These are phyloP conservation scores for Colletotrichum liaoningense DNA, from an alignment of 2,329 filamentous ascomycete species.

Conservation along the genomic window DNA sequence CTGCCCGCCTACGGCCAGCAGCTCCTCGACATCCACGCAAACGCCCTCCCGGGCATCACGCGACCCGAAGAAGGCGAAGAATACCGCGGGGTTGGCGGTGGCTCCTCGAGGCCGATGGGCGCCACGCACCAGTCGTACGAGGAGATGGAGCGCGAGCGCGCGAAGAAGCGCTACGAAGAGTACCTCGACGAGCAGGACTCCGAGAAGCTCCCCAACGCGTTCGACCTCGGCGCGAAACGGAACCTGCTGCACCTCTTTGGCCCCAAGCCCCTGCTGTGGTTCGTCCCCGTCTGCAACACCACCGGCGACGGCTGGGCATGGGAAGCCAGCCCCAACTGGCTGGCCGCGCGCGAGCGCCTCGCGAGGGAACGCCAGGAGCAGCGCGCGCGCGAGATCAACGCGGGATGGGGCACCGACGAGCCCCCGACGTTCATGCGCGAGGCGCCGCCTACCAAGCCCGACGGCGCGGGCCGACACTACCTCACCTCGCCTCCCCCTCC, in stretches of 20 bases:
- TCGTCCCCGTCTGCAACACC: conserved; percentile 84
- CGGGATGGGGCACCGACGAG: conserved; percentile 71
- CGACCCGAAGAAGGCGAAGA: conserved; percentile 85
- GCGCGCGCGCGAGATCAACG: conserved; percentile 70
- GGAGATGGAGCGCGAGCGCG: conserved; percentile 66
- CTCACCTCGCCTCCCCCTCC: conserved; percentile 36
- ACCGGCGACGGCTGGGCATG: conserved; percentile 94
- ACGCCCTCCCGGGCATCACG: conserved; percentile 82
- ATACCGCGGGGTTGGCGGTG: conserved; percentile 47
- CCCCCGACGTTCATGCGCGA: conserved; percentile 38
- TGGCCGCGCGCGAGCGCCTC: conserved; percentile 76
- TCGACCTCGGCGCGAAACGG: conserved; percentile 85
- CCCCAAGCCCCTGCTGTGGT: conserved; percentile 77
- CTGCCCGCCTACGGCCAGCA: conserved; percentile 76
- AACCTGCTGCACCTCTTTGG: conserved; percentile 90
- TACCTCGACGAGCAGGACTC: conserved; percentile 94
- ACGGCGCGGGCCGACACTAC: conserved; percentile 44
- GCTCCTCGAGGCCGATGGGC: conserved; percentile 42
- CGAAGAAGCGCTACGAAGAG: conserved; percentile 67
- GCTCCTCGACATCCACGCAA: conserved; percentile 83
- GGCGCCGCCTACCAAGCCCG: conserved; percentile 31
- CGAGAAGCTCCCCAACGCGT: conserved; percentile 89
- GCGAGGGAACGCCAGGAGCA: conserved; percentile 68
- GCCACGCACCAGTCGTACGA: conserved; percentile 61
- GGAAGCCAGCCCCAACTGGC: conserved; percentile 86